Evolutionary conservation across 2,329 filamentous ascomycete genomes (phyloP).

Genomic region (Ophiocordyceps australis): DNA sequence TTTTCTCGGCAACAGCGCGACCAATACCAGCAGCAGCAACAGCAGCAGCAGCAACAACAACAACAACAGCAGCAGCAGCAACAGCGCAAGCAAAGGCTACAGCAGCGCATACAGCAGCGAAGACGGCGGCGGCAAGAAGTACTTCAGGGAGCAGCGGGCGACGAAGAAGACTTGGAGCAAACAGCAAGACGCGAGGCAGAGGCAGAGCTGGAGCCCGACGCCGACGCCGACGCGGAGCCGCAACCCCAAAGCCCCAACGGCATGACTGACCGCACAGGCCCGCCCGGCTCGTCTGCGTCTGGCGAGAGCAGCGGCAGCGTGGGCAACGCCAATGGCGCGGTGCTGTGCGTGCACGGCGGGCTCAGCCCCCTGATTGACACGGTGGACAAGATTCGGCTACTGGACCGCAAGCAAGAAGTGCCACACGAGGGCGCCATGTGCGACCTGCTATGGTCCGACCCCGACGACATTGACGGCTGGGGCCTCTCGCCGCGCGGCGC

Average conservation of each 20-base stretch:
- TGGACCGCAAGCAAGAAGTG: constrained; percentile 95
- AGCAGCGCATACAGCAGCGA: no score
- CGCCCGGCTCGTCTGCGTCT: constrained; percentile 65
- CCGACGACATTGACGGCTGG: constrained; percentile 96
- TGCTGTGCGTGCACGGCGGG: constrained; percentile 91
- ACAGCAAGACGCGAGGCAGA: no score
- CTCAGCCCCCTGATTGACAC: constrained; percentile 81
- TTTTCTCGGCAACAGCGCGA: constrained; percentile 34
- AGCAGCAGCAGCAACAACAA: no score
- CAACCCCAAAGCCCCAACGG: constrained; percentile 1
- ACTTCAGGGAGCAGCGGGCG: no score
- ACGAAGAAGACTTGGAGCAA: no score
- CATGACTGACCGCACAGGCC: constrained; percentile 31
- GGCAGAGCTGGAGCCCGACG: no score
- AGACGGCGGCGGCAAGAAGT: no score
- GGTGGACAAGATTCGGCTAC: constrained; percentile 84
- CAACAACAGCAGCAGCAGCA: no score
- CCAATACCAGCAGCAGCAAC: constrained; percentile 6
- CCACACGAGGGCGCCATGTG: constrained; percentile 99
- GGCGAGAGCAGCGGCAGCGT: constrained; percentile 45
- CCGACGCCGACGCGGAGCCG: no score
- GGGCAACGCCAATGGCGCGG: constrained; percentile 58
- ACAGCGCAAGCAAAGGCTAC: no score
- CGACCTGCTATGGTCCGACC: constrained; percentile 93
- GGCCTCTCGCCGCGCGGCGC: constrained; percentile 84